Percentiles rank a stretch among this genome's conserved stretches.
Evolutionary conservation across 225 moss, liverwort and hornwort species (phyloP).

Genomic region (Climacium dendroides): DNA sequence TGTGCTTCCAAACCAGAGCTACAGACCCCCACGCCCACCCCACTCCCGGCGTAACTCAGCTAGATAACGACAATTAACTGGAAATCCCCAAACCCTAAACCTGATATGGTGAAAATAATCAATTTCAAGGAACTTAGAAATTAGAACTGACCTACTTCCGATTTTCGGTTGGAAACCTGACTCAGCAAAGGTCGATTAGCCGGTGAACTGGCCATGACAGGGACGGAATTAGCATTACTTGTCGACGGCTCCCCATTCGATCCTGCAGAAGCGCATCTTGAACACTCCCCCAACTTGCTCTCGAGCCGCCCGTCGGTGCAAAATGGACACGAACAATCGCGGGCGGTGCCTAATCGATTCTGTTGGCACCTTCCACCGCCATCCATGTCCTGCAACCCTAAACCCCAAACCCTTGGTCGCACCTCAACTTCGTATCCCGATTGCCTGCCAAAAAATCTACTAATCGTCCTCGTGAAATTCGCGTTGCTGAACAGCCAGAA

Average conservation of each 20-base stretch:
- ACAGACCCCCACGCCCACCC: background rate
- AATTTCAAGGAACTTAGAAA: background rate
- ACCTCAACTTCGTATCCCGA: background rate
- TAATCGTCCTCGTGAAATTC: background rate
- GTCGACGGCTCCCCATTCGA: background rate
- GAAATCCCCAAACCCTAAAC: background rate
- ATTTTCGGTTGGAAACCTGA: background rate
- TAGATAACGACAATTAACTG: background rate
- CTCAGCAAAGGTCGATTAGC: background rate
- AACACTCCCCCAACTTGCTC: conserved; percentile 19
- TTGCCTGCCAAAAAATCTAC: background rate
- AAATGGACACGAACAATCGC: conserved; percentile 18
- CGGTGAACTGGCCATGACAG: background rate
- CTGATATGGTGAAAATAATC: background rate
- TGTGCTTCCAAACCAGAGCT: background rate
- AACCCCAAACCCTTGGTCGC: background rate
- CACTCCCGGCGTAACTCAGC: background rate
- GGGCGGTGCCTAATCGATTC: background rate
- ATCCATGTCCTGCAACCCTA: conserved; percentile 33
- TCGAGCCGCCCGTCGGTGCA: conserved; percentile 16
- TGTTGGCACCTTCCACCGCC: conserved; percentile 40
- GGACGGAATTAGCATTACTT: background rate
- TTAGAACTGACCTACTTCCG: conserved; percentile 7
- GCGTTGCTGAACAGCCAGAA: background rate
- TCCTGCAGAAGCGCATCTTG: conserved; percentile 1